Percentiles rank a stretch among this genome's conserved stretches.
phyloP scores from a whole-genome alignment of 140 eudicot species.

The Oenanthe javanica region DNA sequence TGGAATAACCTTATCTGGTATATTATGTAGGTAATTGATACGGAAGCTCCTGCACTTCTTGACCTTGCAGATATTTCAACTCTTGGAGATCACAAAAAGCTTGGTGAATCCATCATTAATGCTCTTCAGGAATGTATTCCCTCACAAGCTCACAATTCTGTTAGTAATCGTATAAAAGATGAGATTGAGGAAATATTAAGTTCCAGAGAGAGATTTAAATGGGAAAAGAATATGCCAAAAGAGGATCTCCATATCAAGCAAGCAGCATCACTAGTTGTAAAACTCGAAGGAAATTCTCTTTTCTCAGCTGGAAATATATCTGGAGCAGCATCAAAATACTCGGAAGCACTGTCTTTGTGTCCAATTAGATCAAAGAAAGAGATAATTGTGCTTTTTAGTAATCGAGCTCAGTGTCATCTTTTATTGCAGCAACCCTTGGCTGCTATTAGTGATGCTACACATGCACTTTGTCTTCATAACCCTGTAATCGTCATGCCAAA shows the following conservation, averaged over 20 bases:
- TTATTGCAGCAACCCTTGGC: constrained; percentile 74
- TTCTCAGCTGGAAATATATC: constrained; percentile 87
- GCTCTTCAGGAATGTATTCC: constrained; percentile 79
- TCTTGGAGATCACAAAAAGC: constrained; percentile 84
- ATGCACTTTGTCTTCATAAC: constrained; percentile 84
- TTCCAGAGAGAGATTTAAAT: constrained; percentile 59
- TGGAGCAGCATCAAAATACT: constrained; percentile 84
- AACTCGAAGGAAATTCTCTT: constrained; percentile 84
- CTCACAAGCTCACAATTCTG: constrained; percentile 53
- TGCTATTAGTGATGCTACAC: constrained; percentile 93
- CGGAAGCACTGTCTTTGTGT: constrained; percentile 76
- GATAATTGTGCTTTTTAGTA: constrained; percentile 78
- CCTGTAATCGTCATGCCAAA: constrained; percentile 94
- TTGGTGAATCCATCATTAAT: constrained; percentile 76
- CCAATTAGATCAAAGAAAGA: constrained; percentile 91
- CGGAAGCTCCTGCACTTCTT: constrained; percentile 67
- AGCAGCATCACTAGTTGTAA: constrained; percentile 91
- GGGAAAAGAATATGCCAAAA: constrained; percentile 86
- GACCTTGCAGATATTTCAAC: constrained; percentile 83
- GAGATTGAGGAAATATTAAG: constrained; percentile 59
- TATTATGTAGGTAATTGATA: constrained; percentile 62
- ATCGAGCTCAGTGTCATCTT: constrained; percentile 90
- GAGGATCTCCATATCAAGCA: constrained; percentile 77
- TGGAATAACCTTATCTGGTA: background rate
- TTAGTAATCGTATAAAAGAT: constrained; percentile 45